A percentile compares a stretch with the other conserved stretches of the same genome.
These are phyloP conservation scores for Falciphora oryzae DNA, from an alignment of 2,329 filamentous ascomycete genomes.

Conservation along the genomic window DNA sequence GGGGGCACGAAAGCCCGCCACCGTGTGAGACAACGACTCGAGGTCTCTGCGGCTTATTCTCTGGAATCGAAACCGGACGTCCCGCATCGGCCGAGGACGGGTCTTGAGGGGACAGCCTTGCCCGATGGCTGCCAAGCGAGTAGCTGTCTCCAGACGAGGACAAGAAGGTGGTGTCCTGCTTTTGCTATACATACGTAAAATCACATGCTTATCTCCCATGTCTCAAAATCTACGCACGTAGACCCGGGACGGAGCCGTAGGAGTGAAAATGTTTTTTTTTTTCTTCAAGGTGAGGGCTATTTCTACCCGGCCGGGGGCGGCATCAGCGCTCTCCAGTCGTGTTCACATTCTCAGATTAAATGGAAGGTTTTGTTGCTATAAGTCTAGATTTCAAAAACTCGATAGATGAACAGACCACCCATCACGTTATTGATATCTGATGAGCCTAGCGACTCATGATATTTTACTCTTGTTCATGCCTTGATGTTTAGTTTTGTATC, in stretches of 20 bases:
- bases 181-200: conserved; percentile 7
- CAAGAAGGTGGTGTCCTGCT: not conserved
- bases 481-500: no score
- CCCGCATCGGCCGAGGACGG: not conserved
- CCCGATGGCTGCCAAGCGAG: not conserved
- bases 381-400: no score
- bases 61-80: not conserved
- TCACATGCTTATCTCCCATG: not conserved
- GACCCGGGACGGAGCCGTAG: conserved; percentile 1
- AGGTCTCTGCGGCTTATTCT: not conserved
- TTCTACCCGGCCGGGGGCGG: not conserved
- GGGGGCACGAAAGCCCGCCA: no score
- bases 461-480: not conserved
- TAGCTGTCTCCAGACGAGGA: not conserved
- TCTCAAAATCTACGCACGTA: not conserved
- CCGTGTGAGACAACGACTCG: not conserved
- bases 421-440: no score
- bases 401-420: no score
- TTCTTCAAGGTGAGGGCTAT: not conserved
- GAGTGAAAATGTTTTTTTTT: not conserved
- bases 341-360: no score
- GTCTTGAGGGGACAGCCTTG: not conserved
- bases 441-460: no score
- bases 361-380: no score
- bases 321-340: no score